phyloP scores from a whole-genome alignment of 768 basidiomycete species.

The Podaxis sp. region DNA sequence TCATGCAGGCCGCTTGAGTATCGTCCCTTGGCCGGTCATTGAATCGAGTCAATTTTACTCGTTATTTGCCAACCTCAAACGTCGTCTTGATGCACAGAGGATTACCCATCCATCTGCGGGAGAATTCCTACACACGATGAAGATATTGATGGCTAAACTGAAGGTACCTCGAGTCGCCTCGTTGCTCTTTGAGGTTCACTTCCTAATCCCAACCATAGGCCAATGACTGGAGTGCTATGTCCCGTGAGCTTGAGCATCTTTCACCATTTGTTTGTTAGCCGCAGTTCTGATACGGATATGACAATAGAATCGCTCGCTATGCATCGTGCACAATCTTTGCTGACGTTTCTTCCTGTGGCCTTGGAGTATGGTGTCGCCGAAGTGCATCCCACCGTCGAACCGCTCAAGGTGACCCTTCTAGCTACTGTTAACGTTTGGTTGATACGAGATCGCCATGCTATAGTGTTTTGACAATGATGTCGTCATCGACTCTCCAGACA shows the following conservation, averaged over 20 bases:
- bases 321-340: slow-evolving; percentile 45
- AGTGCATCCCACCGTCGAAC: slow-evolving; percentile 43
- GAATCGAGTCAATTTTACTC: slow-evolving; percentile 60
- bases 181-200: background rate
- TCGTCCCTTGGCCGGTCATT: slow-evolving; percentile 70
- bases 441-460: too few species aligned
- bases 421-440: too few species aligned
- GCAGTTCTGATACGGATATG: too few species aligned
- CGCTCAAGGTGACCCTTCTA: slow-evolving; percentile 42
- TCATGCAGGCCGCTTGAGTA: slow-evolving; percentile 53
- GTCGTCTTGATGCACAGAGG: slow-evolving; percentile 45
- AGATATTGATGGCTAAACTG: slow-evolving; percentile 66
- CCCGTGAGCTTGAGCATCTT: too few species aligned
- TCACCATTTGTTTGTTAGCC: background rate
- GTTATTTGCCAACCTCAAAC: slow-evolving; percentile 49
- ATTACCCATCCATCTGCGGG: slow-evolving; percentile 51
- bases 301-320: slow-evolving; percentile 45
- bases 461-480: slow-evolving; percentile 56
- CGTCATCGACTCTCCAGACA: slow-evolving; percentile 37
- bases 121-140: slow-evolving; percentile 56
- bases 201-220: slow-evolving; percentile 32
- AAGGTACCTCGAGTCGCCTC: slow-evolving; percentile 38
- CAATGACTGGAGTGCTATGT: slow-evolving; percentile 58
- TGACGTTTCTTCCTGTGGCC: slow-evolving; percentile 43
- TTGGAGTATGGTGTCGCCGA: slow-evolving; percentile 48